Conservation (phyloP, 2,329 filamentous ascomycete species). For the Emmonsiellopsis sp. region DNA sequence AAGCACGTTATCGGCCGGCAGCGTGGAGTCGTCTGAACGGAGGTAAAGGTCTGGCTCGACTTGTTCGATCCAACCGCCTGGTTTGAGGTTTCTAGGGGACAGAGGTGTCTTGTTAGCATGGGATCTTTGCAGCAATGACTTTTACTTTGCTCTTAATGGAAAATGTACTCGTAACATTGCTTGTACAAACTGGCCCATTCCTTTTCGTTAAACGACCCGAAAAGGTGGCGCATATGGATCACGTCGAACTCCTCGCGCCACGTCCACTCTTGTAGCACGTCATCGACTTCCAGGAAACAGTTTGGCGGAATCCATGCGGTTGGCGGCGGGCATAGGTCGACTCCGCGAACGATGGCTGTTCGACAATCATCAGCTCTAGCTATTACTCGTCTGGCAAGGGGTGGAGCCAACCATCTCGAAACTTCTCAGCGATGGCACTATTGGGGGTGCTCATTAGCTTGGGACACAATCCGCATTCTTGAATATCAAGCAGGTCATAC, state of each 20-base stretch:
- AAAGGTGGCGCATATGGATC: neutral
- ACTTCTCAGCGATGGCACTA: neutral
- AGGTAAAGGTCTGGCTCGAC: conserved; percentile 15
- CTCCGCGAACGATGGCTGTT: neutral
- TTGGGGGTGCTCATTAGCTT: neutral
- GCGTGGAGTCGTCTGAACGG: neutral
- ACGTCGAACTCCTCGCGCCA: neutral
- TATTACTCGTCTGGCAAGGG: neutral
- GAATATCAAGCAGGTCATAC: neutral
- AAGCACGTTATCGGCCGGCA: conserved; percentile 12
- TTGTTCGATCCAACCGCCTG: conserved; percentile 24
- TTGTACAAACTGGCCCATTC: neutral
- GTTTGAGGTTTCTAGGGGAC: conserved; percentile 17
- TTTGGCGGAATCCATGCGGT: neutral
- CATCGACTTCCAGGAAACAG: neutral
- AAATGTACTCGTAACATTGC: neutral
- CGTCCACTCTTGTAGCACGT: neutral
- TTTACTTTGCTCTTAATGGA: neutral
- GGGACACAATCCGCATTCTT: neutral
- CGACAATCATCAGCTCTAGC: neutral
- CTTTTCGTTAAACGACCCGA: neutral
- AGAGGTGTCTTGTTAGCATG: neutral
- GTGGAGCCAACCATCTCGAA: neutral
- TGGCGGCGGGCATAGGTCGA: neutral
- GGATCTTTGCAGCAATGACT: neutral